Conservation (phyloP, 495 filamentous ascomycete genomes). For the Aspergillus bertholletiae region DNA sequence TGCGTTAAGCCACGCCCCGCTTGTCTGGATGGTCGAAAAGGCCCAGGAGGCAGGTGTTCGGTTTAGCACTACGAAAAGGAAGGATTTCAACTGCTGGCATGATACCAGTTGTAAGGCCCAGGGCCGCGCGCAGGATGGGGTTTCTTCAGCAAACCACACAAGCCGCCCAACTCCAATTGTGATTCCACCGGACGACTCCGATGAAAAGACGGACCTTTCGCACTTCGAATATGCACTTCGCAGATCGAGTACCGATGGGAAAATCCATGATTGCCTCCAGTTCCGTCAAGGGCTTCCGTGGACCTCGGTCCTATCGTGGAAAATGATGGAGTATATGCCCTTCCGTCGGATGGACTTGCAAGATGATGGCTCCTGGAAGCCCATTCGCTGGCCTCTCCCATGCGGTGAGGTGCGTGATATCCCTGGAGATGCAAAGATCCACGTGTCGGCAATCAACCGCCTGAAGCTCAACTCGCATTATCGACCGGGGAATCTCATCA, state of each 20-base stretch:
- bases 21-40: slow-evolving; percentile 84
- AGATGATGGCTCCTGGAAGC: slow-evolving; percentile 72
- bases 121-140: slow-evolving; percentile 53
- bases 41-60: slow-evolving; percentile 68
- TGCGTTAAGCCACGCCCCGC: slow-evolving; percentile 67
- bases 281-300: slow-evolving; percentile 60
- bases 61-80: slow-evolving; percentile 67
- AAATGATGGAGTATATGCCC: slow-evolving; percentile 80
- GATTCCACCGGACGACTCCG: too few species aligned
- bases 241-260: too few species aligned
- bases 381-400: slow-evolving; percentile 77
- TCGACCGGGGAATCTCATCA: slow-evolving; percentile 75
- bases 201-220: too few species aligned
- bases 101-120: too few species aligned
- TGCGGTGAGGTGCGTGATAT: slow-evolving; percentile 81
- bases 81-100: too few species aligned
- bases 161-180: too few species aligned
- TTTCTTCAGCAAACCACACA: slow-evolving; percentile 58
- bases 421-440: slow-evolving; percentile 64
- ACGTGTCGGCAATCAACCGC: slow-evolving; percentile 68
- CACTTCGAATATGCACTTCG: too few species aligned
- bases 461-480: slow-evolving; percentile 65
- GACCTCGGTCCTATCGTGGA: slow-evolving; percentile 66
- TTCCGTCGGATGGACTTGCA: slow-evolving; percentile 81
- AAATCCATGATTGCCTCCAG: slow-evolving; percentile 72